These are phyloP conservation scores for Podila epigama DNA, from an alignment of 192 early-diverging fungal species.

Conservation along the genomic window DNA sequence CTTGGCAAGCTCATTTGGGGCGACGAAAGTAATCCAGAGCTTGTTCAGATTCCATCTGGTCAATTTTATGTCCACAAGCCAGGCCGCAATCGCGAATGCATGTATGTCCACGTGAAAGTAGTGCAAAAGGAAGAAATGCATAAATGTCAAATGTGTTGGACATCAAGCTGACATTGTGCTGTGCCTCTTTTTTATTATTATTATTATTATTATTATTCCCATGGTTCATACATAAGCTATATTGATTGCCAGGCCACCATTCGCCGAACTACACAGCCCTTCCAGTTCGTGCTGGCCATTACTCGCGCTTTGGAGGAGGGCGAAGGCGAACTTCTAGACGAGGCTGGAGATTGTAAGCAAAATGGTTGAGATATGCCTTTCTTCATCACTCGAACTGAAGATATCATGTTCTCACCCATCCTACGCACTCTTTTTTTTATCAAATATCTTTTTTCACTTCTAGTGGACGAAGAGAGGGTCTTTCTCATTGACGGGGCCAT, in stretches of 20 bases:
- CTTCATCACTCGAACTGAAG: not conserved
- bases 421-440: not conserved
- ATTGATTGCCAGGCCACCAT: slow-evolving; percentile 72
- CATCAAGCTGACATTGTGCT: not conserved
- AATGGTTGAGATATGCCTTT: too few relatives aligned
- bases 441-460: not conserved
- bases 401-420: not conserved
- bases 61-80: slow-evolving; percentile 69
- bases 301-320: slow-evolving; percentile 80
- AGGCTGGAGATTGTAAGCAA: slow-evolving; percentile 51
- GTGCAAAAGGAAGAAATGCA: not conserved
- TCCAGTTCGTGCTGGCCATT: slow-evolving; percentile 82
- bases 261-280: slow-evolving; percentile 65
- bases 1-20: slow-evolving; percentile 77
- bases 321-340: slow-evolving; percentile 67
- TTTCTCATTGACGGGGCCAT: slow-evolving; percentile 73
- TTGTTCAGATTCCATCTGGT: slow-evolving; percentile 67
- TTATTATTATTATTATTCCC: not conserved
- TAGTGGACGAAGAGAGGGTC: slow-evolving; percentile 69
- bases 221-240: slow-evolving; percentile 51
- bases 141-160: not conserved
- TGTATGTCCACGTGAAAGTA: slow-evolving; percentile 32
- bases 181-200: not conserved
- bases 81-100: slow-evolving; percentile 54
- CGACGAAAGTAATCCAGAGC: slow-evolving; percentile 54